These are phyloP conservation scores for Colletotrichum scovillei DNA, from an alignment of 2,329 filamentous ascomycete species.

Conservation along the genomic window DNA sequence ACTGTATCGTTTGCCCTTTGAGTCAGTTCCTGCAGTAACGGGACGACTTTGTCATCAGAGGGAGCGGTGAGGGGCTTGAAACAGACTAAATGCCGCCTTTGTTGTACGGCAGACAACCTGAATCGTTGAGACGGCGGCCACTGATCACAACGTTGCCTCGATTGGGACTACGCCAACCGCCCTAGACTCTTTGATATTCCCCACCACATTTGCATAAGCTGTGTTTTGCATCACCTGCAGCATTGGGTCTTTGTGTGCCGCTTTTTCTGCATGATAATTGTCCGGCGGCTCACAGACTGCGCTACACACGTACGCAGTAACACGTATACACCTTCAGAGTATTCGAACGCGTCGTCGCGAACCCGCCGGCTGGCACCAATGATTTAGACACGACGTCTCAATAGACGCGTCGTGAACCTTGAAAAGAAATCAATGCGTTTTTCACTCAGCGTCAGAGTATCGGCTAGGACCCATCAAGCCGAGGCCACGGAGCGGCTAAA, in stretches of 20 bases:
- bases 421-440: too few relatives aligned
- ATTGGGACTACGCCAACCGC: slow-evolving; percentile 3
- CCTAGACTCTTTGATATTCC: neutral
- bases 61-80: slow-evolving; percentile 27
- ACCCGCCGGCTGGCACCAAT: neutral
- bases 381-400: neutral
- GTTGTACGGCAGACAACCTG: slow-evolving; percentile 4
- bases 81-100: slow-evolving; percentile 27
- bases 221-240: neutral
- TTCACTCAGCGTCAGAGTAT: neutral
- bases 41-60: neutral
- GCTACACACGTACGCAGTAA: neutral
- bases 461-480: neutral
- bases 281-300: neutral
- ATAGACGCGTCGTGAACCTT: neutral
- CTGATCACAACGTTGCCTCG: slow-evolving; percentile 1
- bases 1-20: neutral
- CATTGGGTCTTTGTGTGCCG: slow-evolving; percentile 4
- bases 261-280: neutral
- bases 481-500: neutral
- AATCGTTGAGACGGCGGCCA: slow-evolving; percentile 5
- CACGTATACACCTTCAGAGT: neutral
- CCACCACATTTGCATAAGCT: neutral
- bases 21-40: slow-evolving; percentile 12
- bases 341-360: neutral